phyloP scores from a whole-genome alignment of 108 stramenopile species.

The Pseudonitzschia delicatissima region DNA sequence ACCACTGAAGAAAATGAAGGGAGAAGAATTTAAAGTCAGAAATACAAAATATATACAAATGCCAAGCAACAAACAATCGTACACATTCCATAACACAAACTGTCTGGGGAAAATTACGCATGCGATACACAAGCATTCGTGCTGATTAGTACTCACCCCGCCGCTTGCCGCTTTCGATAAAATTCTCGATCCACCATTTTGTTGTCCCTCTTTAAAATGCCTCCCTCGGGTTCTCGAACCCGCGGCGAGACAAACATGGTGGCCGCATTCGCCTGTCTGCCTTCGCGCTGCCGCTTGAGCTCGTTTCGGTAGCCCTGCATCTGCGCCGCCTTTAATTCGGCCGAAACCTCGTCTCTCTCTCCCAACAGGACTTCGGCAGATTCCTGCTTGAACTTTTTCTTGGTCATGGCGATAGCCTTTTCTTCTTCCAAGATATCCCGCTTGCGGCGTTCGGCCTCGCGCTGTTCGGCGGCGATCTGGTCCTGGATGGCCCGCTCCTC shows the following conservation, averaged over 20 bases:
- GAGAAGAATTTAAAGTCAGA: background rate
- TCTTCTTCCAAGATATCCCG: slow-evolving; percentile 70
- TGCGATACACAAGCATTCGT: background rate
- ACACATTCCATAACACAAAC: background rate
- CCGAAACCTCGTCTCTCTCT: slow-evolving; percentile 84
- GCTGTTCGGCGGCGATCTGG: slow-evolving; percentile 78
- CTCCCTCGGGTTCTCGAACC: slow-evolving; percentile 79
- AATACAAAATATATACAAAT: background rate
- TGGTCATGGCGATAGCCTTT: slow-evolving; percentile 65
- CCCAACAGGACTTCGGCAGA: slow-evolving; percentile 78
- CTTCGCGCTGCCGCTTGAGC: slow-evolving; percentile 68
- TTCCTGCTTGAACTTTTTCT: slow-evolving; percentile 80
- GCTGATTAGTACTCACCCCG: slow-evolving; percentile 31
- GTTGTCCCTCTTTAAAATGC: slow-evolving; percentile 41
- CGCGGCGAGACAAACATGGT: slow-evolving; percentile 46
- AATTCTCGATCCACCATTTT: slow-evolving; percentile 72
- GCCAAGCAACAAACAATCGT: too few relatives aligned
- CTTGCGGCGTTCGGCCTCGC: slow-evolving; percentile 71
- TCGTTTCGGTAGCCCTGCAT: slow-evolving; percentile 89
- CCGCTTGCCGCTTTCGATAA: slow-evolving; percentile 79
- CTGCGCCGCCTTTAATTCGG: slow-evolving; percentile 74
- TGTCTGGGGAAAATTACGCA: background rate
- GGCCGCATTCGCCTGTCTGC: slow-evolving; percentile 38
- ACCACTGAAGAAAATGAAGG: slow-evolving; percentile 13
- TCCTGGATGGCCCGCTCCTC: slow-evolving; percentile 85